Percentiles rank a stretch among this genome's conserved stretches.
phyloP scores from a whole-genome alignment of 148 eudicot genomes.

The Chenopodium suecicum region DNA sequence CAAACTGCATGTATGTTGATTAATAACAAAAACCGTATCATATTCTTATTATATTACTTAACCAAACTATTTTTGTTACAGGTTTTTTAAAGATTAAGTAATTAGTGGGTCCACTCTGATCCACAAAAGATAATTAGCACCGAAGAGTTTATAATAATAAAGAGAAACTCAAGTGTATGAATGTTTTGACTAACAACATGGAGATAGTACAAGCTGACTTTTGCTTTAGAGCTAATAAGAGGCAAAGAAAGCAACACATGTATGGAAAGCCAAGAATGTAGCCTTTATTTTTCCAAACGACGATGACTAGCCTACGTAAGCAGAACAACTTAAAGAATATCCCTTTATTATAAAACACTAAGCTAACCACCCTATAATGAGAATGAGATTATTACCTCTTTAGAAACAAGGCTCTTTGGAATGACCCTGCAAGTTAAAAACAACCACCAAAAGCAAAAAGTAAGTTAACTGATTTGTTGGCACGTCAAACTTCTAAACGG shows the following conservation, averaged over 20 bases:
- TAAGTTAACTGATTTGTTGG: slow-evolving; percentile 23
- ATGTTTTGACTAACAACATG: slow-evolving; percentile 31
- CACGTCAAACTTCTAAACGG: slow-evolving; percentile 12
- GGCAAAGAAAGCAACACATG: slow-evolving; percentile 22
- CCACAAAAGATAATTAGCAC: slow-evolving; percentile 7
- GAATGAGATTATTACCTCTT: slow-evolving; percentile 64
- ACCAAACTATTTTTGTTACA: too few relatives aligned
- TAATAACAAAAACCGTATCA: neutral
- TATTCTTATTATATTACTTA: too few relatives aligned
- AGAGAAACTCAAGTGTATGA: slow-evolving; percentile 19
- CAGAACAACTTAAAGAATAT: slow-evolving; percentile 7
- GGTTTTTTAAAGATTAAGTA: neutral
- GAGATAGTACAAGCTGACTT: slow-evolving; percentile 12
- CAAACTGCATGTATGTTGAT: neutral
- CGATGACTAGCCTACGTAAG: slow-evolving; percentile 27
- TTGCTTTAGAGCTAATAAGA: slow-evolving; percentile 28
- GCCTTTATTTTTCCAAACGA: slow-evolving; percentile 5
- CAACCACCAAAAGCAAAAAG: slow-evolving; percentile 24
- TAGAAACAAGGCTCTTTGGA: slow-evolving; percentile 84
- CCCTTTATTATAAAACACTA: neutral
- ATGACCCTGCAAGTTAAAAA: slow-evolving; percentile 58
- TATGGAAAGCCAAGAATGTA: slow-evolving; percentile 19
- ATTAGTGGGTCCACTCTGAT: neutral
- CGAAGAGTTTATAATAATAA: slow-evolving; percentile 5
- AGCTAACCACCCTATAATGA: slow-evolving; percentile 5